phyloP scores from a whole-genome alignment of 2,329 filamentous ascomycete species.

The Fusarium sublunatum region DNA sequence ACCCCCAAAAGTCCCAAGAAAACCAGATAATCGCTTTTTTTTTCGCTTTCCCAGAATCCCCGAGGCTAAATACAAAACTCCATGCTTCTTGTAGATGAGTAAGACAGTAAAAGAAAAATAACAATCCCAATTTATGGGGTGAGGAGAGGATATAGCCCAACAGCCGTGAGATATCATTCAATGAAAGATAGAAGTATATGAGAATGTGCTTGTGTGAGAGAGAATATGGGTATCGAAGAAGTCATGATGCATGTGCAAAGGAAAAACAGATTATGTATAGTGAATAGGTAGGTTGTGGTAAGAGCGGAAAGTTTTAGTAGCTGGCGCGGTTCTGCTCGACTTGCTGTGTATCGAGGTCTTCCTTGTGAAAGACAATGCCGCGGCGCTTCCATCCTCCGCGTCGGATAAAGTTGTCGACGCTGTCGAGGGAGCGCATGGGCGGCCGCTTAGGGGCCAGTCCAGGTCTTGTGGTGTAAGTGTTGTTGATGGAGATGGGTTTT shows the following conservation, averaged over 20 bases:
- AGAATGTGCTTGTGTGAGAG: conserved; percentile 16
- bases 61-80: conserved; percentile 31
- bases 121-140: conserved; percentile 18
- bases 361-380: conserved; percentile 55
- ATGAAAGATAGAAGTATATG: conserved; percentile 28
- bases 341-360: conserved; percentile 48
- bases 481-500: conserved; percentile 50
- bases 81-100: conserved; percentile 15
- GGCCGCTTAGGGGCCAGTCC: conserved; percentile 49
- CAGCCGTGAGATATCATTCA: conserved; percentile 26
- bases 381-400: conserved; percentile 58
- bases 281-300: background rate
- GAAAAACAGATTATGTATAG: conserved; percentile 8
- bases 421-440: conserved; percentile 53
- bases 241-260: conserved; percentile 34
- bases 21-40: conserved; percentile 35
- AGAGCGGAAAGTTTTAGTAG: conserved; percentile 29
- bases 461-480: conserved; percentile 47
- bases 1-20: conserved; percentile 8
- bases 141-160: conserved; percentile 8
- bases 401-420: conserved; percentile 57
- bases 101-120: conserved; percentile 12
- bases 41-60: conserved; percentile 33
- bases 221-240: conserved; percentile 43
- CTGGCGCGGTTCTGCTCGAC: conserved; percentile 39